A percentile compares a stretch with the other conserved stretches of the same genome.
Evolutionary conservation across 129 eudicot species (phyloP).

Genomic region (Deinandra increscens): DNA sequence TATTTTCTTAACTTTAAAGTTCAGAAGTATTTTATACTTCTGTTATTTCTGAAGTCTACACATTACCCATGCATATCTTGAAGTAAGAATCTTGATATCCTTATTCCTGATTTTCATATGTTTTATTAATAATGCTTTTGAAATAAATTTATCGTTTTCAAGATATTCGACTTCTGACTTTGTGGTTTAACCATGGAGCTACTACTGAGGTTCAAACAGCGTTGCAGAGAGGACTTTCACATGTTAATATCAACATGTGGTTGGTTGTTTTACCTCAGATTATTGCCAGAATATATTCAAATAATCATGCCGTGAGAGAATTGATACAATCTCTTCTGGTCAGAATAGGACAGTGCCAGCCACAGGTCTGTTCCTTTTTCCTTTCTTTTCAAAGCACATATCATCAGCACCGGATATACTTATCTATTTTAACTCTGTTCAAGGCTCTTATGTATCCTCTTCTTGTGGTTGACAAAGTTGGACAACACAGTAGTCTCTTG

Average conservation of each 20-base stretch:
- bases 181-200: conserved; percentile 99
- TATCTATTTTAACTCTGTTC: conserved; percentile 4
- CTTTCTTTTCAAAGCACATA: not conserved
- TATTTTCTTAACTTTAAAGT: too few species aligned
- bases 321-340: conserved; percentile 84
- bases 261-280: conserved; percentile 98
- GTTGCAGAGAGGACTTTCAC: conserved; percentile 73
- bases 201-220: conserved; percentile 90
- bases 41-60: conserved; percentile 2
- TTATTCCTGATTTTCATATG: not conserved
- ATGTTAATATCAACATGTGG: conserved; percentile 97
- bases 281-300: conserved; percentile 96
- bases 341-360: conserved; percentile 90
- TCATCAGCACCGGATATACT: conserved; percentile 3
- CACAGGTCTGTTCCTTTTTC: conserved; percentile 62
- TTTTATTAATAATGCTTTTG: conserved; percentile 4
- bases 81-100: not conserved
- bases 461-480: conserved; percentile 92
- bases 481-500: conserved; percentile 86
- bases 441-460: conserved; percentile 99
- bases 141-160: conserved; percentile 30
- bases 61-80: conserved; percentile 1
- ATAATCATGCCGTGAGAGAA: conserved; percentile 89
- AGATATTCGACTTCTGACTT: conserved; percentile 98
- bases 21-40: too few species aligned